phyloP scores from a whole-genome alignment of 495 filamentous ascomycete genomes.

The Sphaerosporella brunnea region DNA sequence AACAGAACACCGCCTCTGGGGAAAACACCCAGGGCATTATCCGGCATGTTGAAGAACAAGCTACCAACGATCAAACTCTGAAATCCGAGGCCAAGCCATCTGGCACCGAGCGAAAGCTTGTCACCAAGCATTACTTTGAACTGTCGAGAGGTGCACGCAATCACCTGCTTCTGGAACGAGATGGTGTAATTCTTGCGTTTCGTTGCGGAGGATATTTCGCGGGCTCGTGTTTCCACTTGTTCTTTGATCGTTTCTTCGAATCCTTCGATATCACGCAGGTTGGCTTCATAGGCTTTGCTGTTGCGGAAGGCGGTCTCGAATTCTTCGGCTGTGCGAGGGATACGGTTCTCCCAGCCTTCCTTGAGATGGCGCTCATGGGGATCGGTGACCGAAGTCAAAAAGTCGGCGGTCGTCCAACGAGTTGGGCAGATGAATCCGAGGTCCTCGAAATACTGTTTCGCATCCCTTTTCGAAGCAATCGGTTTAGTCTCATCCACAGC shows the following conservation, averaged over 20 bases:
- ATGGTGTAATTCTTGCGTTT: conserved; percentile 52
- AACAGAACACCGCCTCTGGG: conserved; percentile 45
- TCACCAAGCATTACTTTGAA: conserved; percentile 49
- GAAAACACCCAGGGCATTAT: conserved; percentile 37
- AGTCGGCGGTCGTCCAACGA: conserved; percentile 51
- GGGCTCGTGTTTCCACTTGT: conserved; percentile 32
- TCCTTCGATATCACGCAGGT: conserved; percentile 30
- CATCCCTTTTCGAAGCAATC: conserved; percentile 21
- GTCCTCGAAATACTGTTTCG: conserved; percentile 44
- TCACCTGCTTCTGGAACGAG: conserved; percentile 47
- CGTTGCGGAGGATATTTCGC: conserved; percentile 31
- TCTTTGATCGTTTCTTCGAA: conserved; percentile 37
- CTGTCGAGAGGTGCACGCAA: conserved; percentile 49
- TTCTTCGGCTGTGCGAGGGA: conserved; percentile 42
- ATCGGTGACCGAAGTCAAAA: conserved; percentile 50
- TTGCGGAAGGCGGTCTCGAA: conserved; percentile 39
- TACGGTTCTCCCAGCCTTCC: conserved; percentile 40
- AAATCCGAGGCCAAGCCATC: conserved; percentile 47
- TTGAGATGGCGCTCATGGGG: conserved; percentile 41
- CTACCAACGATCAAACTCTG: conserved; percentile 61
- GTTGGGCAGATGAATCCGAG: conserved; percentile 42
- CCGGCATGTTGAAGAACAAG: conserved; percentile 53
- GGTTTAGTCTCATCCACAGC: background rate
- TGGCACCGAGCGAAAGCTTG: conserved; percentile 34
- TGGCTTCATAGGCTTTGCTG: conserved; percentile 25